Conservation (phyloP, 2,329 filamentous ascomycete genomes). For the Alternaria sp. region DNA sequence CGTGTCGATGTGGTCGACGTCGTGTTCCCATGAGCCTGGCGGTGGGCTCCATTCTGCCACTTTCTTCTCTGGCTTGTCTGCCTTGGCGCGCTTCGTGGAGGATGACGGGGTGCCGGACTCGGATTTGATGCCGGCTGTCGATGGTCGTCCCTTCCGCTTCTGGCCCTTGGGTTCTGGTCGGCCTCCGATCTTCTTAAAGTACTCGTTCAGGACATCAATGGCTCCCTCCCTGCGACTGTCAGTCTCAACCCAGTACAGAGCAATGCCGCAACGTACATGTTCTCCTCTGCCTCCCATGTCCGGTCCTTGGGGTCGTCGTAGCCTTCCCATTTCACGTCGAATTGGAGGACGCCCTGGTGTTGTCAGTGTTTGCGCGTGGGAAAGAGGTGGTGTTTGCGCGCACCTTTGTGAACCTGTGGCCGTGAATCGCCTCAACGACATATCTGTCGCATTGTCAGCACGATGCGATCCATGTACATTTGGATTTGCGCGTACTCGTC, state of each 20-base stretch:
- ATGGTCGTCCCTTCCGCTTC: slow-evolving; percentile 47
- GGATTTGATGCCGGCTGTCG: slow-evolving; percentile 20
- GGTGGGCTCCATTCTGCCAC: slow-evolving; percentile 69
- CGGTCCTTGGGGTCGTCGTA: slow-evolving; percentile 72
- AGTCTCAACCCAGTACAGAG: neutral
- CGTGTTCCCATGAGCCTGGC: slow-evolving; percentile 76
- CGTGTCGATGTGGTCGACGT: slow-evolving; percentile 73
- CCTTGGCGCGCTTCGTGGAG: slow-evolving; percentile 42
- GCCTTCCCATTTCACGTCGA: slow-evolving; percentile 82
- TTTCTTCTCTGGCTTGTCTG: slow-evolving; percentile 49
- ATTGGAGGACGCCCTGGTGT: slow-evolving; percentile 51
- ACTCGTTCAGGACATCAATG: slow-evolving; percentile 66
- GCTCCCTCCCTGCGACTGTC: slow-evolving; percentile 42
- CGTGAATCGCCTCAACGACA: slow-evolving; percentile 75
- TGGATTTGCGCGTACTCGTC: slow-evolving; percentile 52
- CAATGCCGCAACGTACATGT: slow-evolving; percentile 59
- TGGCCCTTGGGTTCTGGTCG: slow-evolving; percentile 66
- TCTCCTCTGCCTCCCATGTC: slow-evolving; percentile 82
- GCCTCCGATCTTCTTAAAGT: slow-evolving; percentile 69
- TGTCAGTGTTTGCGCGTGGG: slow-evolving; percentile 11
- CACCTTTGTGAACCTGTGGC: slow-evolving; percentile 61
- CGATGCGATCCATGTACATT: neutral
- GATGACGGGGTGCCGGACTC: slow-evolving; percentile 31
- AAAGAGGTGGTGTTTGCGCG: slow-evolving; percentile 32
- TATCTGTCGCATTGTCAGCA: slow-evolving; percentile 59